Evolutionary conservation across 2,329 filamentous ascomycete genomes (phyloP), one percentile per base, ranked within the genome.

Genomic region (Rhynchosporium agropyri): DNA sequence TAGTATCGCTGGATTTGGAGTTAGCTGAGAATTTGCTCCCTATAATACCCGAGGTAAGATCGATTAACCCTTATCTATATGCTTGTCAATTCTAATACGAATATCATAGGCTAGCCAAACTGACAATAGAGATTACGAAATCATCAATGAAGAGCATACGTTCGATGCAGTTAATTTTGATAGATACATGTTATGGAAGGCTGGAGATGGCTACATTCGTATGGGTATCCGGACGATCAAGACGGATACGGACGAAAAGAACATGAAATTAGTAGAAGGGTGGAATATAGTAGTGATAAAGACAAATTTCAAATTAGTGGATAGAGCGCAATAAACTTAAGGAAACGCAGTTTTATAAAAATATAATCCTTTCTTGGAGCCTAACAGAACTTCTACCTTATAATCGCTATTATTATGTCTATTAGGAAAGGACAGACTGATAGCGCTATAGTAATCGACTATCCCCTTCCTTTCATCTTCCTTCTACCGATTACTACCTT

Each of bases 401-500:
- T 10, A 50, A 50, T 50, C 48, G 48, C 48, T 50, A 13, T 10
- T 3, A 28, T 28, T 28, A 5, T 33, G 6, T 9, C 20, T 12
- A 5, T 50, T 12, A 9, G 28, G 48, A 28, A 50, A 50, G 26
- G 29, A 50, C 5, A 50, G 9, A 31, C 15, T 15, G 33, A 50
- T 12, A 33, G 48, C 28, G 12, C 26, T 28, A 31, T 7, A 15
- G 28, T 7, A 33, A 33, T 50, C 48, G 12, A 13, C 45, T 29
- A 50, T 40, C 31, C 51, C 33, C 33, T 55, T 13, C 33, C 12
- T 42, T 15, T 48, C 55, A n/a, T 58, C 38, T 58, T 42, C 36
- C 42, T 58, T 26, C 55, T 40, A 46, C 55, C 55, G 46, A 20
- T 46, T 31, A 26, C 55, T 58, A 7, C 50, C 50, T 49, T 56